Percentiles rank a stretch among this genome's conserved stretches.
Evolutionary conservation across 805 yeast species (phyloP).

Genomic region (Kuraishia capsulata): DNA sequence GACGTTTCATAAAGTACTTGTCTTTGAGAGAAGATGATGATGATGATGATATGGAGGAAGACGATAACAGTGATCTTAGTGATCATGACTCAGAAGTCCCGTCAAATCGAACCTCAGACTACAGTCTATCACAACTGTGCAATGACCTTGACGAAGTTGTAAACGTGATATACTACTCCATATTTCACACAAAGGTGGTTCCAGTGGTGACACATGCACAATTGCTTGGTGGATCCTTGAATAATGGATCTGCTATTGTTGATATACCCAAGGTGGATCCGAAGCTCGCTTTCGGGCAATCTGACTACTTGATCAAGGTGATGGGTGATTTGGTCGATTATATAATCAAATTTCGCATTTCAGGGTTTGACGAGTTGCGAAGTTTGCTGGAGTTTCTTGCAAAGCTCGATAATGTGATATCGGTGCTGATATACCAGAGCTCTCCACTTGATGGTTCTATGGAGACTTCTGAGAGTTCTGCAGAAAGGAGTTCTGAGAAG

Average conservation of each 20-base stretch:
- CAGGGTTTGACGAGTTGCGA: constrained; percentile 13
- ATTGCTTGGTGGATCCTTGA: neutral
- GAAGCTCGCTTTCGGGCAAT: constrained; percentile 41
- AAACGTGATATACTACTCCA: constrained; percentile 55
- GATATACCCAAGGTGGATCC: constrained; percentile 8
- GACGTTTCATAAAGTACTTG: constrained; percentile 35
- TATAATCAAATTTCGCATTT: constrained; percentile 27
- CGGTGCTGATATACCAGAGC: constrained; percentile 19
- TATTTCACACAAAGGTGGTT: constrained; percentile 22
- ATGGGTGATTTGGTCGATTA: constrained; percentile 64
- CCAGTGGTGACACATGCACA: constrained; percentile 19
- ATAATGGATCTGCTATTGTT: neutral
- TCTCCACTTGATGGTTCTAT: constrained; percentile 2
- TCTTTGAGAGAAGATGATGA: constrained; percentile 20
- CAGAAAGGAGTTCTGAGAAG: neutral
- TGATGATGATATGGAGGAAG: constrained; percentile 7
- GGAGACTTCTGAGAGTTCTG: constrained; percentile 3
- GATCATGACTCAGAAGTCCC: constrained; percentile 1
- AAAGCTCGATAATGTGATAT: constrained; percentile 20
- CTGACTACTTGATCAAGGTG: constrained; percentile 49
- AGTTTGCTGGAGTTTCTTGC: constrained; percentile 13
- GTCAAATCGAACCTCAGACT: too few species aligned
- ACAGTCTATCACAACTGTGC: constrained; percentile 24
- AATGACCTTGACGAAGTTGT: constrained; percentile 38
- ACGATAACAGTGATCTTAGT: constrained; percentile 2